Evolutionary conservation across 2,329 filamentous ascomycete species (phyloP).

Genomic region (Clonostachys chloroleuca): DNA sequence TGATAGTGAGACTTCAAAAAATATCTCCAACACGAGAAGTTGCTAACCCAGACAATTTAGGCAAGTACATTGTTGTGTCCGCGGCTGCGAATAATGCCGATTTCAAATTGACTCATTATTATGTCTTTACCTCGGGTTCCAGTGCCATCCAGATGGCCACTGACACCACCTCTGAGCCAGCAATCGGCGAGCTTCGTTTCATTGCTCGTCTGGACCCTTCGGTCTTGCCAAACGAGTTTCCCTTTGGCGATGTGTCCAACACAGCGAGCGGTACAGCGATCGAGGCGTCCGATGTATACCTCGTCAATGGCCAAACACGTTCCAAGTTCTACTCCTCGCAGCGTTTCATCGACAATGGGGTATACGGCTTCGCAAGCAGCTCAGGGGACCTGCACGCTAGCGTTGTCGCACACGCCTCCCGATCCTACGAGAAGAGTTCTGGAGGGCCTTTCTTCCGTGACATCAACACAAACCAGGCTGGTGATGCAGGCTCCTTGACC

Average conservation of each 20-base stretch:
- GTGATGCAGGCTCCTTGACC: conserved; percentile 52
- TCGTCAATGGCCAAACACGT: conserved; percentile 57
- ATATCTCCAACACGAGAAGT: no score
- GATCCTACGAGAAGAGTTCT: conserved; percentile 33
- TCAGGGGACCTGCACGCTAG: no score
- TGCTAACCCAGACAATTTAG: no score
- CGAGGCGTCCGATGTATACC: conserved; percentile 55
- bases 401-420: no score
- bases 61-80: no score
- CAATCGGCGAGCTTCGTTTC: conserved; percentile 57
- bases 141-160: conserved; percentile 58
- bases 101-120: conserved; percentile 52
- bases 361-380: no score
- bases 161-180: conserved; percentile 52
- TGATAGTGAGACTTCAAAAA: no score
- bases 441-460: conserved; percentile 65
- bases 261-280: conserved; percentile 45
- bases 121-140: conserved; percentile 56
- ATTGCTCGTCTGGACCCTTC: conserved; percentile 54
- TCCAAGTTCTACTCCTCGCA: conserved; percentile 68
- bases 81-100: no score
- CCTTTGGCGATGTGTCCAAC: conserved; percentile 49
- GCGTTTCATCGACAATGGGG: conserved; percentile 61
- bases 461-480: conserved; percentile 62
- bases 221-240: conserved; percentile 45